Percentiles rank a stretch among this genome's conserved stretches.
Conservation (phyloP, 352 stramenopile species). For the Globisporangium cystogenes region DNA sequence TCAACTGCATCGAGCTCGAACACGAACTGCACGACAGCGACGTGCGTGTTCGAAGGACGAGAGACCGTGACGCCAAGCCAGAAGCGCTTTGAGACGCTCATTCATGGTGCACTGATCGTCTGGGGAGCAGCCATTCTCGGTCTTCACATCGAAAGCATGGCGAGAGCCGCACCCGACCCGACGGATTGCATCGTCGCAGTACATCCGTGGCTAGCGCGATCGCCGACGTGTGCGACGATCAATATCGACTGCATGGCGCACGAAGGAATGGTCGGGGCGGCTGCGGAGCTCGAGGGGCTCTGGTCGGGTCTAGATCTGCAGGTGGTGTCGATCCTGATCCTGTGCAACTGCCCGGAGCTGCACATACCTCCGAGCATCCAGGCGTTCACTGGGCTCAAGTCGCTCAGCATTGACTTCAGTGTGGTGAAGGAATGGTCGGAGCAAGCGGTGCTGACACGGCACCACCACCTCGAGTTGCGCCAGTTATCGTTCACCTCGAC, state of each 20-base stretch:
- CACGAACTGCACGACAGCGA: neutral
- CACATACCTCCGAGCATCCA: constrained; percentile 2
- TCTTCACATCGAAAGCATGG: constrained; percentile 1
- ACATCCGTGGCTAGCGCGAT: neutral
- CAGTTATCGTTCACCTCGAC: neutral
- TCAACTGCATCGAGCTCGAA: neutral
- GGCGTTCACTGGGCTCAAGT: neutral
- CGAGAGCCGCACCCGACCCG: neutral
- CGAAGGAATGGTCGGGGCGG: neutral
- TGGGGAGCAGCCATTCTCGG: constrained; percentile 3
- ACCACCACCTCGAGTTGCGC: neutral
- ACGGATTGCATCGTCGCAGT: neutral
- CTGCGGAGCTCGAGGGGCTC: neutral
- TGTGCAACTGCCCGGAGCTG: constrained; percentile 3
- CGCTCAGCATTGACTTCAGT: neutral
- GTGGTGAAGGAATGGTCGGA: neutral
- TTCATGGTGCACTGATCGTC: neutral
- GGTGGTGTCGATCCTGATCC: neutral
- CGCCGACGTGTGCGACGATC: neutral
- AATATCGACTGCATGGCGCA: constrained; percentile 2
- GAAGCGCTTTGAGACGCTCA: neutral
- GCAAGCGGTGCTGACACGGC: neutral
- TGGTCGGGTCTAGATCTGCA: neutral
- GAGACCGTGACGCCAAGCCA: neutral
- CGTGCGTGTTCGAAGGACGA: neutral